Percentiles rank a stretch among this genome's conserved stretches.
These are phyloP conservation scores for Olyra latifolia DNA, from an alignment of 176 grass and related monocot species.

Conservation along the genomic window DNA sequence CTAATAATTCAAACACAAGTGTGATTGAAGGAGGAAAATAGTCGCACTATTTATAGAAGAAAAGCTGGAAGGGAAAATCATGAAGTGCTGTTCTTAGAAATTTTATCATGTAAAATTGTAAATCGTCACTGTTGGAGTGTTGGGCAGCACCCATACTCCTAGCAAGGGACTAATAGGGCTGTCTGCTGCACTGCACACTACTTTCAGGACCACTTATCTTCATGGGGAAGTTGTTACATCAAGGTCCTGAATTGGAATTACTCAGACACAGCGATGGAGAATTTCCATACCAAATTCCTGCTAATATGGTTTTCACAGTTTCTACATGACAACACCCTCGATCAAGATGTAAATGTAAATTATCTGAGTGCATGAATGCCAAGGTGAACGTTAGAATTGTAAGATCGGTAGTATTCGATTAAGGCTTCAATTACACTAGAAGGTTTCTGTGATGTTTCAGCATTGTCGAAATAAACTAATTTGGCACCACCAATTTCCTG, in stretches of 20 bases:
- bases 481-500: conserved; percentile 71
- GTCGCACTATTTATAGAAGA: neutral
- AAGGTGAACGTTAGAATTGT: conserved; percentile 94
- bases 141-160: neutral
- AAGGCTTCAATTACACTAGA: conserved; percentile 62
- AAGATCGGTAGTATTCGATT: conserved; percentile 69
- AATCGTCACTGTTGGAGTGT: neutral
- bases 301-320: neutral
- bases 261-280: neutral
- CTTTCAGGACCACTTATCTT: neutral
- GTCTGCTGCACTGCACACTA: neutral
- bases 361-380: conserved; percentile 87
- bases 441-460: conserved; percentile 89
- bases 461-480: conserved; percentile 92
- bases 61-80: neutral
- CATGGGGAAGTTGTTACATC: neutral
- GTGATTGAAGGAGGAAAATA: neutral
- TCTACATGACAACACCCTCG: neutral
- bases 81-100: neutral
- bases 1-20: neutral
- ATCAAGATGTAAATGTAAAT: conserved; percentile 10
- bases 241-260: neutral
- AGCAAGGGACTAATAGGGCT: neutral
- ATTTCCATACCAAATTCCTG: neutral
- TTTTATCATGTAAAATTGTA: neutral